These are phyloP conservation scores for Ascomycota sp. DNA, from an alignment of 2,329 filamentous ascomycete genomes.

Conservation along the genomic window DNA sequence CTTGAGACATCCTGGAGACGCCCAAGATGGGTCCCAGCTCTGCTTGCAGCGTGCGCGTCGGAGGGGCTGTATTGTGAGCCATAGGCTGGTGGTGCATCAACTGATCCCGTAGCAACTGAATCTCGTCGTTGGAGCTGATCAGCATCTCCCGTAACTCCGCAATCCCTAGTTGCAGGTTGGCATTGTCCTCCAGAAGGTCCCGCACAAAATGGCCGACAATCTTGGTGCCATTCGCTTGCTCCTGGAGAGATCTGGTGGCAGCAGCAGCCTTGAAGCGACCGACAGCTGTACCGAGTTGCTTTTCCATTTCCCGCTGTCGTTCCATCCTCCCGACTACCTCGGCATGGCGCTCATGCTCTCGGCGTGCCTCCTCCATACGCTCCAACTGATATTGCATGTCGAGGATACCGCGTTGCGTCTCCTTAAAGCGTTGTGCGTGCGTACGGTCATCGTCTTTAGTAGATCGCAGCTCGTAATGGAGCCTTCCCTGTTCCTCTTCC, in stretches of 20 bases:
- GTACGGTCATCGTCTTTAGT: conserved; percentile 59
- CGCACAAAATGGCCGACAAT: conserved; percentile 94
- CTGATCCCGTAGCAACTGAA: conserved; percentile 69
- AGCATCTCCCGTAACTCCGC: conserved; percentile 82
- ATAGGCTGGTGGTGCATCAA: conserved; percentile 59
- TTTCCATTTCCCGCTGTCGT: conserved; percentile 60
- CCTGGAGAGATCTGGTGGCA: conserved; percentile 42
- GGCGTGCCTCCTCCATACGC: conserved; percentile 59
- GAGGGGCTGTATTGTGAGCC: conserved; percentile 13
- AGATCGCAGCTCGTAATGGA: conserved; percentile 46
- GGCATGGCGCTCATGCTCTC: conserved; percentile 62
- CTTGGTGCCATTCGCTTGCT: conserved; percentile 35
- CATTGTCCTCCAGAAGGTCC: conserved; percentile 87
- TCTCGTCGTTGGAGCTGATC: conserved; percentile 80
- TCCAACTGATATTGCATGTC: conserved; percentile 77
- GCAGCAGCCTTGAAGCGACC: conserved; percentile 66
- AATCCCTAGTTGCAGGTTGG: conserved; percentile 79
- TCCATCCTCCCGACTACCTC: conserved; percentile 74
- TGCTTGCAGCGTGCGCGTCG: conserved; percentile 40
- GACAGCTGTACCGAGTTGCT: conserved; percentile 60
- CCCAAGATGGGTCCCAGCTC: conserved; percentile 41
- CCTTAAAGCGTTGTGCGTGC: conserved; percentile 65
- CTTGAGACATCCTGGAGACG: conserved; percentile 30
- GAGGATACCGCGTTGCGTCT: conserved; percentile 59
- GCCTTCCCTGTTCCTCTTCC: conserved; percentile 58